Evolutionary conservation across 108 stramenopile genomes (phyloP), one percentile per base, ranked within the genome.

Genomic region (Skeletonema grethae): DNA sequence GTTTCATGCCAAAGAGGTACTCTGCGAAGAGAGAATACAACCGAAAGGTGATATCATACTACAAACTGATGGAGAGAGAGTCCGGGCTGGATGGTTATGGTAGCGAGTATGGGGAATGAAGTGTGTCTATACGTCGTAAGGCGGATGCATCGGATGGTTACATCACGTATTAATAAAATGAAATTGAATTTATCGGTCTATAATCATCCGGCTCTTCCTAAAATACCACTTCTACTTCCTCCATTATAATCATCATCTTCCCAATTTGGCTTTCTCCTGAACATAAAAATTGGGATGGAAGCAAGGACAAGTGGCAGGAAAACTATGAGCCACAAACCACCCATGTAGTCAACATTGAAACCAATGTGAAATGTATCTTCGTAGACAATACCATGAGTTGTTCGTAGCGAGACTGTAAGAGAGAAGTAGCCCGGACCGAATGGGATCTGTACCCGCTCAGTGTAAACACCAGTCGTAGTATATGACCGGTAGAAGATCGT

Each of bases 331-430:
- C 92, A 93, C 32, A 90, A 55, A 9, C 92, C 92, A 34, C 82
- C 79, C 87, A 89, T 88, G 67, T 86, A 93, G 57, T 90, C 82
- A 9, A 93, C 87, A 74, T 93, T 93, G 82, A 87, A 93, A 28
- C 92, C 89, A 61, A 90, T 48, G 56, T 87, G 87, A 66, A 93
- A 93, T 36, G 79, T 75, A 48, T 93, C 92, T 64, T 93, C 92
- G 70, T 93, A 93, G 22, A 86, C 75, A 24, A 93, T 59, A 10
- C 92, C 92, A 73, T 93, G 89, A 13, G 85, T 85, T 48, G 89
- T 84, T 11, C 68, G 76, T 61, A 93, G 70, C 24, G 80, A 39
- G 12, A 85, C 86, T 12, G 77, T 80, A 25, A 93, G 46, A 16
- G 81, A 62, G 57, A 90, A 93, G 73, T 89, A 88, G 12, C 92